These are phyloP conservation scores for Massariosphaeria phaeospora DNA, from an alignment of 495 filamentous ascomycete genomes.

Conservation along the genomic window DNA sequence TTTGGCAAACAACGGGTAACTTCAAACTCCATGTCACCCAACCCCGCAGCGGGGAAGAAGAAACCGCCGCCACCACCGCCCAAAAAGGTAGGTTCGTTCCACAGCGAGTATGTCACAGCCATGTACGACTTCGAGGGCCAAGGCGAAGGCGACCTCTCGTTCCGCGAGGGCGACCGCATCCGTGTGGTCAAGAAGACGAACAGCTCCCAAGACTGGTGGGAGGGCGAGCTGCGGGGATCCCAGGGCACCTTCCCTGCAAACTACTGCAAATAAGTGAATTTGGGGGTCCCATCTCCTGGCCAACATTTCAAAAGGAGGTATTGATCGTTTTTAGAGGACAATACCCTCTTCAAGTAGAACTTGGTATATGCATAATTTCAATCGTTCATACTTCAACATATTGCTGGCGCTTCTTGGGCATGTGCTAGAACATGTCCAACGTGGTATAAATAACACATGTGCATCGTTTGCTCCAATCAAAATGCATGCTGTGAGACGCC, in stretches of 20 bases:
- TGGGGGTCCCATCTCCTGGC: too few species aligned
- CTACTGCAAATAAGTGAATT: slow-evolving; percentile 51
- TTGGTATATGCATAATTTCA: too few species aligned
- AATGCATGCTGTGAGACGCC: too few species aligned
- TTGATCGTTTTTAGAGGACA: too few species aligned
- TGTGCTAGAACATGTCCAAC: too few species aligned
- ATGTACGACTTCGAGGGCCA: slow-evolving; percentile 75
- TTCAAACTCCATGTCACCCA: slow-evolving; percentile 28
- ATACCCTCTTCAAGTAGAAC: too few species aligned
- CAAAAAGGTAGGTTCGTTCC: slow-evolving; percentile 47
- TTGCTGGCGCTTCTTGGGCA: too few species aligned
- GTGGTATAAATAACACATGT: too few species aligned
- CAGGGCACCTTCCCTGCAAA: slow-evolving; percentile 87
- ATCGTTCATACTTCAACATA: too few species aligned
- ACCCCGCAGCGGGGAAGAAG: slow-evolving; percentile 50
- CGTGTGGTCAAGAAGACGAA: slow-evolving; percentile 76
- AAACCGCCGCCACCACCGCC: slow-evolving; percentile 69
- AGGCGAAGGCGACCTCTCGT: slow-evolving; percentile 67
- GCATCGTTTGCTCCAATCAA: too few species aligned
- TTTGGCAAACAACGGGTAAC: slow-evolving; percentile 23
- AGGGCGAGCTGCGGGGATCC: slow-evolving; percentile 71
- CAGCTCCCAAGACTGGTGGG: slow-evolving; percentile 93
- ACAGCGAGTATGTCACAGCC: slow-evolving; percentile 67
- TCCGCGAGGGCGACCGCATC: slow-evolving; percentile 81
- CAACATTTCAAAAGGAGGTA: too few species aligned